phyloP scores from a whole-genome alignment of 768 basidiomycete species.

The Galerina marginata region DNA sequence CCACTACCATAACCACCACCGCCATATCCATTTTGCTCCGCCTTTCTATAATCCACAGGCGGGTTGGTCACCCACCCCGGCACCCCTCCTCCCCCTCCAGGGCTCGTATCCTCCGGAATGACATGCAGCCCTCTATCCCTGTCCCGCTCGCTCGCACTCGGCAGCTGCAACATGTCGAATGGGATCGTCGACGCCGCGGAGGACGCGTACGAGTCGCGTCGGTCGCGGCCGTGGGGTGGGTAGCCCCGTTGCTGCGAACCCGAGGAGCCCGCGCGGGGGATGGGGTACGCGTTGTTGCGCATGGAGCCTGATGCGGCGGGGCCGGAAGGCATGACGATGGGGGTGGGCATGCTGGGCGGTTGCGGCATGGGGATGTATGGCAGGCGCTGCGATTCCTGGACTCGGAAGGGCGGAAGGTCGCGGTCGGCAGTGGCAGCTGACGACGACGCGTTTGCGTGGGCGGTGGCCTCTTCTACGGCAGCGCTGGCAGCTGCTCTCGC shows the following conservation, averaged over 20 bases:
- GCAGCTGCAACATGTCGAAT: constrained; percentile 23
- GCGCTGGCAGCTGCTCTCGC: constrained; percentile 16
- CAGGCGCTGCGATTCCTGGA: constrained; percentile 11
- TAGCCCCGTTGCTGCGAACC: constrained; percentile 9
- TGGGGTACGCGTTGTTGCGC: not conserved
- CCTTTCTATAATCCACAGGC: constrained; percentile 11
- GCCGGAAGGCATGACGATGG: constrained; percentile 9
- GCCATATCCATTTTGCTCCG: not conserved
- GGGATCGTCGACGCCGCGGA: constrained; percentile 17
- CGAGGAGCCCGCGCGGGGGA: constrained; percentile 23
- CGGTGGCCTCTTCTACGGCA: constrained; percentile 12
- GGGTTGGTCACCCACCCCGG: constrained; percentile 9
- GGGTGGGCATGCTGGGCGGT: constrained; percentile 21
- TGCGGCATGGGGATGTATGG: constrained; percentile 30
- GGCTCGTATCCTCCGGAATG: constrained; percentile 22
- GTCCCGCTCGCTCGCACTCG: constrained; percentile 1
- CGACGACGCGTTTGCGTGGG: constrained; percentile 3
- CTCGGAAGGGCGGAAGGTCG: constrained; percentile 2
- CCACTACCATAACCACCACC: not conserved
- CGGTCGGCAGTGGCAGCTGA: not conserved
- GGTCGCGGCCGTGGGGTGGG: not conserved
- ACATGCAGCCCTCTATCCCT: constrained; percentile 17
- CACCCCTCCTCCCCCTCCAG: not conserved
- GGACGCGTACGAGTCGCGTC: constrained; percentile 21
- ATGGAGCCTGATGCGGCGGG: not conserved